Conservation (phyloP, 1,284 basidiomycete species). For the Irpex rosettiformis region DNA sequence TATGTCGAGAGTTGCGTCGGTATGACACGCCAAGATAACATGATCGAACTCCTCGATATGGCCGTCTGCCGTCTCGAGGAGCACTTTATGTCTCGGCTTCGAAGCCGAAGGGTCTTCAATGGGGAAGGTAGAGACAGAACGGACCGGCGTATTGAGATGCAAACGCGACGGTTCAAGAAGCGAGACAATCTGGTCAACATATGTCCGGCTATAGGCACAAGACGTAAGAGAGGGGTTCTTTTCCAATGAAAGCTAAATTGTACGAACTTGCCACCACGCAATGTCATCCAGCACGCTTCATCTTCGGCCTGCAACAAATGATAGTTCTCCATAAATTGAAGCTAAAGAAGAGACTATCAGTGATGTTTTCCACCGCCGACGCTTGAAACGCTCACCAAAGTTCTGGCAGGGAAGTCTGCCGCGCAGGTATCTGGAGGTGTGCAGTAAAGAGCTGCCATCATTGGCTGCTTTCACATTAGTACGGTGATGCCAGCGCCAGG, state of each 20-base stretch:
- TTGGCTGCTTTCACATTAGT: not conserved
- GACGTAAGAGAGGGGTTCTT: not conserved
- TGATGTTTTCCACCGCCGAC: not conserved
- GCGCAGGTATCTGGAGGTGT: not conserved
- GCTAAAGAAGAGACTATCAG: not conserved
- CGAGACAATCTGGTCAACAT: slow-evolving; percentile 1
- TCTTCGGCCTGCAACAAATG: not conserved
- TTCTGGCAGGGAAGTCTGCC: not conserved
- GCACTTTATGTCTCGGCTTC: not conserved
- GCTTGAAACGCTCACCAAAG: not conserved
- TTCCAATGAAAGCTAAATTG: not conserved
- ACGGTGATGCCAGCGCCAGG: not conserved
- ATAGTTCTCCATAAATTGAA: slow-evolving; percentile 3
- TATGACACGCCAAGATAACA: slow-evolving; percentile 1
- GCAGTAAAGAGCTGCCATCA: slow-evolving; percentile 1
- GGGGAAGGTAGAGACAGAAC: not conserved
- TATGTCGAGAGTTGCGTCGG: not conserved
- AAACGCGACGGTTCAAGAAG: slow-evolving; percentile 1
- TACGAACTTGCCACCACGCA: slow-evolving; percentile 1
- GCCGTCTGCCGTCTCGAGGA: slow-evolving; percentile 1
- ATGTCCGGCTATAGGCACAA: not conserved
- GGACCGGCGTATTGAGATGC: slow-evolving; percentile 1
- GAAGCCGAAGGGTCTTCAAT: not conserved
- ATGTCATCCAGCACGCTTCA: slow-evolving; percentile 3
- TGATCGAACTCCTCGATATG: not conserved